Evolutionary conservation across 2,329 filamentous ascomycete species (phyloP).

Genomic region (Xylariaceae sp.): DNA sequence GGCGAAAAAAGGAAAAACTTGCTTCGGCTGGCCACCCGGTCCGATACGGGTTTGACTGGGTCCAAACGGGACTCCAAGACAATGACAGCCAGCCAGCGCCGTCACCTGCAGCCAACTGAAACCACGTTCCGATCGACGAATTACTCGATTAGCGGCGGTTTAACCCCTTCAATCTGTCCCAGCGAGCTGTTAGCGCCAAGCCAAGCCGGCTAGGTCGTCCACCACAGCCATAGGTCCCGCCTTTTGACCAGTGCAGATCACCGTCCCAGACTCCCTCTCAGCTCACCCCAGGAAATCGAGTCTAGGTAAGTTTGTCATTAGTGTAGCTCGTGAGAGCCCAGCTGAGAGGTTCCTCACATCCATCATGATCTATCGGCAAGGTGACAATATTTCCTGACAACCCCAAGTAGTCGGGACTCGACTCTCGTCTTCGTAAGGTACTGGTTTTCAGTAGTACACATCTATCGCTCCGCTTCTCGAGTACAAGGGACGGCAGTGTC

Average conservation of each 20-base stretch:
- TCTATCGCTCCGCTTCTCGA: background rate
- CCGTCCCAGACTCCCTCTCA: conserved; percentile 20
- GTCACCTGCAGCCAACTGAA: conserved; percentile 1
- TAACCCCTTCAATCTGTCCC: conserved; percentile 32
- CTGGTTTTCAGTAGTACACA: background rate
- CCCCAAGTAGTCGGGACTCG: too few species aligned
- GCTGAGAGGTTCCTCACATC: background rate
- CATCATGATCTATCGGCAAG: too few species aligned
- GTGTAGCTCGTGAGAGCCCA: conserved; percentile 27
- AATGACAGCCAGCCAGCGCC: too few species aligned
- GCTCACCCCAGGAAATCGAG: conserved; percentile 28
- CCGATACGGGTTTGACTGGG: conserved; percentile 10
- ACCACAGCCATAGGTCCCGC: conserved; percentile 35
- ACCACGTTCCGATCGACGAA: conserved; percentile 15
- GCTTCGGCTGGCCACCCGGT: conserved; percentile 2
- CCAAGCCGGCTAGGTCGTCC: conserved; percentile 35
- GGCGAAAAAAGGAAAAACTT: background rate
- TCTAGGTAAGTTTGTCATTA: conserved; percentile 31
- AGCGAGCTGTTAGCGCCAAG: conserved; percentile 34
- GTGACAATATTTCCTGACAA: too few species aligned
- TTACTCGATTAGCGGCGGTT: conserved; percentile 35
- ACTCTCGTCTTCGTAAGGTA: too few species aligned
- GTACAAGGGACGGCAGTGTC: too few species aligned
- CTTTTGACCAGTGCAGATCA: conserved; percentile 36
- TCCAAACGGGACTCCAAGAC: too few species aligned